Conservation (phyloP, 2,329 filamentous ascomycete genomes). For the Xylariaceae sp. region DNA sequence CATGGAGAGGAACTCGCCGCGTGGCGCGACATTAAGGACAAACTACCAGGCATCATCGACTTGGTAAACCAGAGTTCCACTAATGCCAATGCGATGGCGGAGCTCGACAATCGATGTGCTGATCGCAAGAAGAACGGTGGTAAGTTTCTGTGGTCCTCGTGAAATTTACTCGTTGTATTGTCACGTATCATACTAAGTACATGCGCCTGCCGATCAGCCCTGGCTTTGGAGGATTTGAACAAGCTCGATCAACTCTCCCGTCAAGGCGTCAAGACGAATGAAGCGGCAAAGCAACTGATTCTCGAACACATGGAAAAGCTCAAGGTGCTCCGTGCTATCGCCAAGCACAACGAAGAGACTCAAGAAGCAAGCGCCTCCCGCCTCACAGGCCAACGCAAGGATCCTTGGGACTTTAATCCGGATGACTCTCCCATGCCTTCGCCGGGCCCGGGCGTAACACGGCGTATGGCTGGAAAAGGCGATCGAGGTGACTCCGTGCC, state of each 20-base stretch:
- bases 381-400: constrained; percentile 27
- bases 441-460: constrained; percentile 34
- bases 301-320: constrained; percentile 34
- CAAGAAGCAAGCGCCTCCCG: constrained; percentile 32
- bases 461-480: constrained; percentile 35
- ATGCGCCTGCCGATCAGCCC: constrained; percentile 28
- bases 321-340: constrained; percentile 37
- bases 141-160: constrained; percentile 19
- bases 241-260: constrained; percentile 32
- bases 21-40: constrained; percentile 39
- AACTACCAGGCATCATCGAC: constrained; percentile 34
- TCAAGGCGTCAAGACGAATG: constrained; percentile 33
- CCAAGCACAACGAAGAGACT: constrained; percentile 30
- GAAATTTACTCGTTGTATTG: neutral
- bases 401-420: constrained; percentile 42
- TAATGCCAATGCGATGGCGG: constrained; percentile 35
- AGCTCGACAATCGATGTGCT: constrained; percentile 37
- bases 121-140: constrained; percentile 34
- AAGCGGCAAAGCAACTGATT: constrained; percentile 16
- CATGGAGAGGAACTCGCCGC: constrained; percentile 40
- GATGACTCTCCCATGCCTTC: constrained; percentile 41
- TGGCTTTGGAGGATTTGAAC: constrained; percentile 30
- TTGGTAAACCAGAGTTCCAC: constrained; percentile 38
- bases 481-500: constrained; percentile 48
- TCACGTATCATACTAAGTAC: constrained; percentile 10